phyloP scores from a whole-genome alignment of 2,329 filamentous ascomycete species.

The Talaromyces sp. region DNA sequence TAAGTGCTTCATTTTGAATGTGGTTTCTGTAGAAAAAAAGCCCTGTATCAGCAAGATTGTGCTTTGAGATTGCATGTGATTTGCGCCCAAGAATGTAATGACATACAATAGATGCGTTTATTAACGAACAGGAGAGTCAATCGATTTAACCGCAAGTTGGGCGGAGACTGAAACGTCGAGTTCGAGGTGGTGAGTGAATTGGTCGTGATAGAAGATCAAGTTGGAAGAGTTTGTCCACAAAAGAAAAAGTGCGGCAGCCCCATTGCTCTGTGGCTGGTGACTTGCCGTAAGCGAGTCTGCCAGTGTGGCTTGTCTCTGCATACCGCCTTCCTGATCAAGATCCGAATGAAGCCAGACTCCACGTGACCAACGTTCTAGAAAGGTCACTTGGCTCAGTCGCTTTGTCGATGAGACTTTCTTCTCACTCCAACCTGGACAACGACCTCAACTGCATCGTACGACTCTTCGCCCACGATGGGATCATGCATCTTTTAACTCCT shows the following conservation, averaged over 20 bases:
- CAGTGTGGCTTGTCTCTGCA: conserved; percentile 25
- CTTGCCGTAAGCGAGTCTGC: conserved; percentile 32
- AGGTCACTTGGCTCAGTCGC: not conserved
- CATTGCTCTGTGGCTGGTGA: conserved; percentile 28
- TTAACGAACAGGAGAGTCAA: conserved; percentile 64
- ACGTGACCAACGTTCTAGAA: conserved; percentile 15
- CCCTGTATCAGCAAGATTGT: not conserved
- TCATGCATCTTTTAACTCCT: not conserved
- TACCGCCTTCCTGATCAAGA: conserved; percentile 11
- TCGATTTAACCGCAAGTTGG: conserved; percentile 98
- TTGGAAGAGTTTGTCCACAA: conserved; percentile 18
- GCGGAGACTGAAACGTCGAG: conserved; percentile 99
- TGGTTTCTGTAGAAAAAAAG: conserved; percentile 15
- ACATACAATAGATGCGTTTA: conserved; percentile 26
- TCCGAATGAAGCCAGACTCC: not conserved
- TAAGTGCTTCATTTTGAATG: conserved; percentile 96
- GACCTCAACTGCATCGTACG: not conserved
- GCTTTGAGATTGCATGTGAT: not conserved
- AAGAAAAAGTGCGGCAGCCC: conserved; percentile 34
- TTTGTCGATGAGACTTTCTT: not conserved
- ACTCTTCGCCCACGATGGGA: not conserved
- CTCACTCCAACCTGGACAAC: not conserved
- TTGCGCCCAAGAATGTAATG: conserved; percentile 3
- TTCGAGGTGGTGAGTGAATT: conserved; percentile 51
- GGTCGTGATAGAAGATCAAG: conserved; percentile 26